Conservation (phyloP, 306 rosid genomes). For the Purshia tridentata region DNA sequence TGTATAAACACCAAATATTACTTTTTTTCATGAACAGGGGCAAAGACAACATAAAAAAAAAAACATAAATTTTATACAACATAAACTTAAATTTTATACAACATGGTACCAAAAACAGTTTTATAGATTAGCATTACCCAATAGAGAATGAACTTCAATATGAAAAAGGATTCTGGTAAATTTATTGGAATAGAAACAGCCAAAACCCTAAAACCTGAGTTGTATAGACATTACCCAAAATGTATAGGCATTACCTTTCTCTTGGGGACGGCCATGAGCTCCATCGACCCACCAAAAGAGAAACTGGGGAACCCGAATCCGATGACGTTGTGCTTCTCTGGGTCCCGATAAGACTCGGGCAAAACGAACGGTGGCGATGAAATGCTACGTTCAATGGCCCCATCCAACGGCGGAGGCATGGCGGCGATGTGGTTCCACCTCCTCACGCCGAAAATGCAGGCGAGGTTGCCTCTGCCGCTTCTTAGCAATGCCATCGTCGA, state of each 20-base stretch:
- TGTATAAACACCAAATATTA: not conserved
- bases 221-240: no score
- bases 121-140: no score
- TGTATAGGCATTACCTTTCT: slow-evolving; percentile 40
- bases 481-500: slow-evolving; percentile 36
- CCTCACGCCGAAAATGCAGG: slow-evolving; percentile 35
- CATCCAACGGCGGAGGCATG: slow-evolving; percentile 49
- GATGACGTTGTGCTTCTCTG: not conserved
- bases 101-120: no score
- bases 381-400: slow-evolving; percentile 28
- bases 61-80: no score
- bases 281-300: slow-evolving; percentile 64
- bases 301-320: slow-evolving; percentile 46
- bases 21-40: not conserved
- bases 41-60: not conserved
- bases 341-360: slow-evolving; percentile 44
- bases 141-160: not conserved
- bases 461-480: slow-evolving; percentile 25
- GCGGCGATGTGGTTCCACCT: slow-evolving; percentile 40
- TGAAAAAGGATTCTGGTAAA: no score
- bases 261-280: slow-evolving; percentile 91
- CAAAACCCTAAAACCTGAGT: slow-evolving; percentile 11
- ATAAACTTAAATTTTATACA: no score
- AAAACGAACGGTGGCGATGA: slow-evolving; percentile 36
- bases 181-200: no score